These are phyloP conservation scores for Microbotryum scabiosae DNA, from an alignment of 1,284 basidiomycete genomes.

Conservation along the genomic window DNA sequence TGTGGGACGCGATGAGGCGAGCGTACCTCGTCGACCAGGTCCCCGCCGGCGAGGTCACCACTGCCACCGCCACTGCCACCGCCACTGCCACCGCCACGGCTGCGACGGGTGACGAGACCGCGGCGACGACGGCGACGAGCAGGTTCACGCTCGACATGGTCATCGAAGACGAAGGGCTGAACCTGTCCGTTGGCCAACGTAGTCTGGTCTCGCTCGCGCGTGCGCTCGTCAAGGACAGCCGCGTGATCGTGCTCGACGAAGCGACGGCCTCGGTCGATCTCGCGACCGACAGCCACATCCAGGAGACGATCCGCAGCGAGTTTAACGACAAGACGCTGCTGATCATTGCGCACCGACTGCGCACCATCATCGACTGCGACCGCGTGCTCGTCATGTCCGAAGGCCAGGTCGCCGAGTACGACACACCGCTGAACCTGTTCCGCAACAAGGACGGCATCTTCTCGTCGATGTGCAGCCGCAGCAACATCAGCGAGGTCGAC, in stretches of 20 bases:
- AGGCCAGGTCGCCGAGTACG: constrained; percentile 56
- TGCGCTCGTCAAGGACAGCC: constrained; percentile 67
- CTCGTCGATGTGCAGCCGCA: constrained; percentile 11
- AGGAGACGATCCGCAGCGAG: constrained; percentile 73
- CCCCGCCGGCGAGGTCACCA: neutral
- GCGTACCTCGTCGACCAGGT: constrained; percentile 33
- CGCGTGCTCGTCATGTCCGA: constrained; percentile 66
- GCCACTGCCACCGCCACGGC: neutral
- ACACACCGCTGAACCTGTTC: constrained; percentile 39
- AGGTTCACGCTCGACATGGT: constrained; percentile 68
- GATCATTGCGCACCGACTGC: constrained; percentile 51
- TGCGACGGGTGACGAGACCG: constrained; percentile 12
- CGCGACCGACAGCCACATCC: constrained; percentile 71
- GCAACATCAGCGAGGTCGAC: neutral
- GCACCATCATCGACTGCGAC: constrained; percentile 67
- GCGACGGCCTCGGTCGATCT: constrained; percentile 51
- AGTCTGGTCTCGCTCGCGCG: constrained; percentile 72
- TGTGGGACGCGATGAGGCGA: constrained; percentile 37
- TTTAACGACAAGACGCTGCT: constrained; percentile 60
- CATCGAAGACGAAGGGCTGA: constrained; percentile 77
- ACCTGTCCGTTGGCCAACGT: constrained; percentile 58
- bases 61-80: neutral
- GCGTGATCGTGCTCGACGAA: constrained; percentile 61
- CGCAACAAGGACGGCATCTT: constrained; percentile 21
- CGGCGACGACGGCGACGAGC: constrained; percentile 23